Evolutionary conservation across 371 early-diverging fungal genomes (phyloP), one percentile per base, ranked within the genome.

Genomic region (Blakeslea trispora): DNA sequence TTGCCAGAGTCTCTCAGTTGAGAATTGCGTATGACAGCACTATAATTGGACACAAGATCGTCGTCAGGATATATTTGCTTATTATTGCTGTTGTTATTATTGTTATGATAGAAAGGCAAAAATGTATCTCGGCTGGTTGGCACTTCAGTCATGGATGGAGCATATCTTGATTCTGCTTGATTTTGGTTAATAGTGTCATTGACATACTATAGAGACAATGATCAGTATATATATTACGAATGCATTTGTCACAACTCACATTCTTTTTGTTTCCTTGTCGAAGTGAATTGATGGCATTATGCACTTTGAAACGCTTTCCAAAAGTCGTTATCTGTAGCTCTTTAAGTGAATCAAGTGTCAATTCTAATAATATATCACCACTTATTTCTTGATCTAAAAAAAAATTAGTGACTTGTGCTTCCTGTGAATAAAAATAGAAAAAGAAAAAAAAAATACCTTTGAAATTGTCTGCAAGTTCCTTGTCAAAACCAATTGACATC

Each of bases 291-390:
- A 89, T 89, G 17, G 87, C 85, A 51, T 75, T 84, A 65, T 84
- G 82, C 35, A 89, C 69, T 42, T 87, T 85, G 61, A 84, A 83
- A 2, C 90, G 73, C 53, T 87, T 88, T 24, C 90, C 90, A 64
- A 88, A 88, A 1, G 87, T 83, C 18, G 51, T 63, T 21, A 89
- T 77, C 23, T 85, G 74, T n/a, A 89, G 68, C 49, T 89, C 90
- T 55, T 89, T 89, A 13, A 89, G 59, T n/a, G 86, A 83, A 49
- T 84, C 81, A 17, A 83, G 63, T 46, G 83, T 81, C 32, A 89
- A 63, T 47, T 85, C 85, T 34, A 88, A 57, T 15, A 89, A 62
- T 14, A 86, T 80, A 31, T 88, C 87, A 6, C 90, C 90, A 8
- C 79, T 84, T 34, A 89, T 88, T 50, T 89, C 90, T 45, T 86